These are phyloP conservation scores for Neopestalotiopsis sp. DNA, from an alignment of 2,329 filamentous ascomycete genomes.

Conservation along the genomic window DNA sequence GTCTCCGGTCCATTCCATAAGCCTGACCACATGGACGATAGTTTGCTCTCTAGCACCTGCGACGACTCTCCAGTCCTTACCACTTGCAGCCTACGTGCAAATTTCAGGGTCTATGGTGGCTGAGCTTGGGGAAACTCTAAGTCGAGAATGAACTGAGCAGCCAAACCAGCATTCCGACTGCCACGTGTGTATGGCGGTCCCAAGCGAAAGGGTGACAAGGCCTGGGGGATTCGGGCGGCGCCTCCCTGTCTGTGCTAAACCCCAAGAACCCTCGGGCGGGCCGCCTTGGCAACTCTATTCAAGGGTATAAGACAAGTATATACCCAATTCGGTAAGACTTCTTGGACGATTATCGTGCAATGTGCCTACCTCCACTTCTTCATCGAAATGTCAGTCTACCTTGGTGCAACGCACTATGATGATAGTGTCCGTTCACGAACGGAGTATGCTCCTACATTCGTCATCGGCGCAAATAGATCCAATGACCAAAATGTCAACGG, in stretches of 20 bases:
- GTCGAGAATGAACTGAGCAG: background rate
- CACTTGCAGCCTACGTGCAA: background rate
- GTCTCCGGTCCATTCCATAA: background rate
- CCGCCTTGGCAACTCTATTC: slow-evolving; percentile 32
- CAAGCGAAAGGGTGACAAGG: background rate
- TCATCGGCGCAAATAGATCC: background rate
- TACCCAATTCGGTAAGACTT: background rate
- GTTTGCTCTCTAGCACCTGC: background rate
- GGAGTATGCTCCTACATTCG: background rate
- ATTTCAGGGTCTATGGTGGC: slow-evolving; percentile 9
- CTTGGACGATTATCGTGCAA: background rate
- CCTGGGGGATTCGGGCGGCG: background rate
- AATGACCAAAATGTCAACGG: background rate
- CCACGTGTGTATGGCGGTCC: slow-evolving; percentile 4
- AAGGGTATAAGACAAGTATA: background rate
- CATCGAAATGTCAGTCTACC: background rate
- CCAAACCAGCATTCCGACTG: background rate
- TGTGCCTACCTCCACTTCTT: background rate
- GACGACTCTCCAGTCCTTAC: background rate
- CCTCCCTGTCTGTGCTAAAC: background rate
- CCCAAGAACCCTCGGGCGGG: slow-evolving; percentile 23
- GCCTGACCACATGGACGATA: background rate
- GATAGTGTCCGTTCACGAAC: background rate
- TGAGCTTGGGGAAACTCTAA: slow-evolving; percentile 9
- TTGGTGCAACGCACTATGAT: background rate